A percentile compares a stretch with the other conserved stretches of the same genome.
Conservation (phyloP, 2,329 filamentous ascomycete genomes). For the Botrytis fragariae region DNA sequence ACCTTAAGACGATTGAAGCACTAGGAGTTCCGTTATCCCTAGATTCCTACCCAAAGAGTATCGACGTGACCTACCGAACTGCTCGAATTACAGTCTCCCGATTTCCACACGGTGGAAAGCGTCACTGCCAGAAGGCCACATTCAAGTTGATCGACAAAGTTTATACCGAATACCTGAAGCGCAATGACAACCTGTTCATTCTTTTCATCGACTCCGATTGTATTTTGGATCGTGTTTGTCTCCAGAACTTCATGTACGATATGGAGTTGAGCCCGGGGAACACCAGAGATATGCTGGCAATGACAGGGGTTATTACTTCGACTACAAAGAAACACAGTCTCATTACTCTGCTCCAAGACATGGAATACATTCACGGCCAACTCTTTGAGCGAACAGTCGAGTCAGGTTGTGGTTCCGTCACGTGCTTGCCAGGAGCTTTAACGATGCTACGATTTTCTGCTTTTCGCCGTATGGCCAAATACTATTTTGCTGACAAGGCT, state of each 20-base stretch:
- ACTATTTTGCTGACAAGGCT: slow-evolving; percentile 96
- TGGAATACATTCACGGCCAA: slow-evolving; percentile 97
- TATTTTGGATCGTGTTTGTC: slow-evolving; percentile 83
- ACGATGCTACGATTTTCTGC: slow-evolving; percentile 96
- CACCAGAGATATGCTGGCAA: slow-evolving; percentile 88
- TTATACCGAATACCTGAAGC: slow-evolving; percentile 80
- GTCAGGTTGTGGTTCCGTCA: slow-evolving; percentile 89
- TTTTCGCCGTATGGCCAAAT: slow-evolving; percentile 94
- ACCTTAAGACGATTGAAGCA: slow-evolving; percentile 79
- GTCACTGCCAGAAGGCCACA: slow-evolving; percentile 88
- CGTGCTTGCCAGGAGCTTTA: slow-evolving; percentile 89
- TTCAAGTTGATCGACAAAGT: slow-evolving; percentile 93
- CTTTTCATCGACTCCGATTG: slow-evolving; percentile 98
- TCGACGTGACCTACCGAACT: slow-evolving; percentile 80
- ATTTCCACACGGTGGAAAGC: slow-evolving; percentile 90
- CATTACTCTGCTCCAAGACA: slow-evolving; percentile 91
- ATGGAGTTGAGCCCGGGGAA: slow-evolving; percentile 97
- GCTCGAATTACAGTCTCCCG: slow-evolving; percentile 87
- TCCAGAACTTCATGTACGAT: slow-evolving; percentile 98
- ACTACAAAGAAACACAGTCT: slow-evolving; percentile 85
- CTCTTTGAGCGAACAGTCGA: slow-evolving; percentile 95
- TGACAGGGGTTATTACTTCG: slow-evolving; percentile 96
- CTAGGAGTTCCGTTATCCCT: slow-evolving; percentile 78
- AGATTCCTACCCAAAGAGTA: slow-evolving; percentile 79
- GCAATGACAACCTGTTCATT: slow-evolving; percentile 89